Percentiles rank a stretch among this genome's conserved stretches.
Conservation (phyloP, 1,284 basidiomycete species). For the Xerocomus nothofagi region DNA sequence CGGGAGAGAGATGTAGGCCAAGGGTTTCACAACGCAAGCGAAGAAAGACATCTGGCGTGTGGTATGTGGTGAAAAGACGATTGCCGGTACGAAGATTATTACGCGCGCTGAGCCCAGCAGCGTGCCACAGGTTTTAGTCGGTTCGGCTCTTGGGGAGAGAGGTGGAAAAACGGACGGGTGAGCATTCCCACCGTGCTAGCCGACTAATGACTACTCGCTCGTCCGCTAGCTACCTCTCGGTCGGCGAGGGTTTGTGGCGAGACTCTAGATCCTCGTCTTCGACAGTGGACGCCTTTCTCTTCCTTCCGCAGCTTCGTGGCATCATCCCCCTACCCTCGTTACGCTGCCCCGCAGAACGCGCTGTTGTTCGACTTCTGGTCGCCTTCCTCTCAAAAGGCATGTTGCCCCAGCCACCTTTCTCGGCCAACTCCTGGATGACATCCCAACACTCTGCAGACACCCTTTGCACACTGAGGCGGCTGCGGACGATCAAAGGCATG, state of each 20-base stretch:
- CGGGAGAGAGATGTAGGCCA: constrained; percentile 74
- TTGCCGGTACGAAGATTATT: constrained; percentile 13
- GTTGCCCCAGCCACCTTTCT: constrained; percentile 71
- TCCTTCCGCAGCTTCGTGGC: constrained; percentile 54
- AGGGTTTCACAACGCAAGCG: constrained; percentile 57
- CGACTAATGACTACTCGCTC: too few species aligned
- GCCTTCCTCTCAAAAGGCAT: constrained; percentile 46
- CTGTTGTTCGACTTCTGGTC: constrained; percentile 80
- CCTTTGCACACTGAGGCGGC: constrained; percentile 86
- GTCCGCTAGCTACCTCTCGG: constrained; percentile 18
- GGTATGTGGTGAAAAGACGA: constrained; percentile 9
- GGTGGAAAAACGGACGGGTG: constrained; percentile 34
- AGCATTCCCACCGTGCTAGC: too few species aligned
- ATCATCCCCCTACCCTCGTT: constrained; percentile 66
- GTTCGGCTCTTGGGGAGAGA: constrained; percentile 26
- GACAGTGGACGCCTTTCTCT: constrained; percentile 25
- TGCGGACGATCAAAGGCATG: constrained; percentile 84
- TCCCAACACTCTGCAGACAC: constrained; percentile 73
- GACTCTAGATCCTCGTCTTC: constrained; percentile 11
- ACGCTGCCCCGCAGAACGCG: constrained; percentile 63
- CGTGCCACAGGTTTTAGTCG: constrained; percentile 15
- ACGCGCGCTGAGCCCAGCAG: constrained; percentile 28
- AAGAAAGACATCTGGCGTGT: constrained; percentile 57
- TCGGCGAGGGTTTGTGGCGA: constrained; percentile 25
- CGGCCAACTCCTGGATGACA: constrained; percentile 64